Percentiles rank a stretch among this genome's conserved stretches.
These are phyloP conservation scores for Chlamydomonas sphaeroides DNA, from an alignment of 139 green algal species.

Conservation along the genomic window DNA sequence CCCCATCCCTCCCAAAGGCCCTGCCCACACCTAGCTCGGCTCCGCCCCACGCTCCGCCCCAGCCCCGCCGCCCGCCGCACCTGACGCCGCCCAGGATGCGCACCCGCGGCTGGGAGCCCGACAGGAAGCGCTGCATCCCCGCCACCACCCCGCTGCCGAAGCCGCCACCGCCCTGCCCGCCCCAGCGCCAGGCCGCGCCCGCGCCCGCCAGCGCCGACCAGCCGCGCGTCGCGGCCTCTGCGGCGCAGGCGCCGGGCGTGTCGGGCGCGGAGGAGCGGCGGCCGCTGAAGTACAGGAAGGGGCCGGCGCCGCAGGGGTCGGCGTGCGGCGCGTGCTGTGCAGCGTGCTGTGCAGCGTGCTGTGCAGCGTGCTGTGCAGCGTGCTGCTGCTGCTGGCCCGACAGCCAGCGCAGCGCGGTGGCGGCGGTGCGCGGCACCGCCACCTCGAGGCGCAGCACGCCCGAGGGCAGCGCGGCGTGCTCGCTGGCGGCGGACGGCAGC, in stretches of 20 bases:
- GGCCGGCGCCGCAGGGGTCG: constrained; percentile 22
- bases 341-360: not conserved
- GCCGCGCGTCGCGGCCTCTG: constrained; percentile 58
- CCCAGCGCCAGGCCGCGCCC: constrained; percentile 85
- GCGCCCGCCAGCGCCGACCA: constrained; percentile 69
- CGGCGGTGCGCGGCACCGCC: constrained; percentile 35
- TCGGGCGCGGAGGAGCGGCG: constrained; percentile 75
- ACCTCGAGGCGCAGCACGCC: constrained; percentile 53
- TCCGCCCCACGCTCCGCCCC: too few species aligned
- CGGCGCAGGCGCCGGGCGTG: constrained; percentile 60
- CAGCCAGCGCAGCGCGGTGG: constrained; percentile 61
- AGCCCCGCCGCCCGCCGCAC: constrained; percentile 46
- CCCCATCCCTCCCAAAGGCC: not conserved
- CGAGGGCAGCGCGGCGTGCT: constrained; percentile 10
- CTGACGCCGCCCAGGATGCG: constrained; percentile 81
- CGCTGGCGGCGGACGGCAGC: not conserved
- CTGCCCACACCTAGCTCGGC: not conserved
- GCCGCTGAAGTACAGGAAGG: constrained; percentile 81
- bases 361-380: not conserved
- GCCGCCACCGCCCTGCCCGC: constrained; percentile 56
- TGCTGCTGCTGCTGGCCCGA: constrained; percentile 44
- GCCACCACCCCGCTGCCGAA: constrained; percentile 57
- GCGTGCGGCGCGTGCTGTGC: not conserved
- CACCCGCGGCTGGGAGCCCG: constrained; percentile 60
- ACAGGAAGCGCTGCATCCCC: constrained; percentile 80